Evolutionary conservation across 106 monocot species (phyloP).

Genomic region (Dioscorea zingiberensis): DNA sequence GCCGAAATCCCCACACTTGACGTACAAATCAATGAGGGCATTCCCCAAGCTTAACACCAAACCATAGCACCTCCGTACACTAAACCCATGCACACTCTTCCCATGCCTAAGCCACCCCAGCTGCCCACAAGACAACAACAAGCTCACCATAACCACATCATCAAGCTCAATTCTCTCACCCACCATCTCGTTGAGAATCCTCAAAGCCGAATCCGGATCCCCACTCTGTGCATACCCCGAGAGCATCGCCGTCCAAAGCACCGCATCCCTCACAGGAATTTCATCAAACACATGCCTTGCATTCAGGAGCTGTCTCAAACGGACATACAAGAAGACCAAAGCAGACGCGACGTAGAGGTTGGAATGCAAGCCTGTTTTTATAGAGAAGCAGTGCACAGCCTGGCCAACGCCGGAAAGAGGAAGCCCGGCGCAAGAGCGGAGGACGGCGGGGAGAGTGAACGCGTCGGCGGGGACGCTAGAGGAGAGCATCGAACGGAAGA

Average conservation of each 20-base stretch:
- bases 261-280: constrained; percentile 45
- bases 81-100: constrained; percentile 42
- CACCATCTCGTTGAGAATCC: constrained; percentile 44
- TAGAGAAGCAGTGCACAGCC: constrained; percentile 22
- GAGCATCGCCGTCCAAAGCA: constrained; percentile 68
- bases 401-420: background rate
- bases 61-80: constrained; percentile 17
- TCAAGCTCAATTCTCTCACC: constrained; percentile 28
- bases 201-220: constrained; percentile 25
- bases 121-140: constrained; percentile 35
- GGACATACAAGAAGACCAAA: constrained; percentile 33
- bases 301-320: constrained; percentile 2
- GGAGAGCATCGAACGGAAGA: constrained; percentile 8
- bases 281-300: constrained; percentile 52
- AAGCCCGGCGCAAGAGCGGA: constrained; percentile 39
- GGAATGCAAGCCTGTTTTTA: constrained; percentile 27
- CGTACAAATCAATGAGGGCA: constrained; percentile 76
- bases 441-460: constrained; percentile 52
- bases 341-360: constrained; percentile 48
- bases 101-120: constrained; percentile 29
- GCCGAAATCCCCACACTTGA: constrained; percentile 45
- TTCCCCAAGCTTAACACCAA: constrained; percentile 43
- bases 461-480: constrained; percentile 18
- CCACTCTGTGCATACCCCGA: constrained; percentile 57
- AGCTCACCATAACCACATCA: constrained; percentile 41